These are phyloP conservation scores for Saposhnikovia divaricata DNA, from an alignment of 129 eudicot genomes.

Conservation along the genomic window DNA sequence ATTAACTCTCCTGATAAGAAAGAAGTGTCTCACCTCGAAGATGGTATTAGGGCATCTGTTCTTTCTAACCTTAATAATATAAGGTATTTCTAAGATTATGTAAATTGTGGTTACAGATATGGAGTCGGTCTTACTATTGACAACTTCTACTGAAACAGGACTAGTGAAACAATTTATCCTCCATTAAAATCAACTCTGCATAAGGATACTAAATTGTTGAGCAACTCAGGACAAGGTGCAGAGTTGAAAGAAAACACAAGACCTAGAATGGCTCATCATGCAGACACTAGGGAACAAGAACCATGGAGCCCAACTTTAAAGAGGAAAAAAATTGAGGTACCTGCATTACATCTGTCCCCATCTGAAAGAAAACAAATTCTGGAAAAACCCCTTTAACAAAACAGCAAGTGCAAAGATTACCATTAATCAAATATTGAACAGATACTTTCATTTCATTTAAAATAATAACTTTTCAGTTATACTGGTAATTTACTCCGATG, in stretches of 20 bases:
- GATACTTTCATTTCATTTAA: not conserved
- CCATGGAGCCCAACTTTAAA: slow-evolving; percentile 38
- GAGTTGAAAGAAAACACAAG: slow-evolving; percentile 23
- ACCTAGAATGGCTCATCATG: slow-evolving; percentile 18
- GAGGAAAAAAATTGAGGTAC: slow-evolving; percentile 67
- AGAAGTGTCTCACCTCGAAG: slow-evolving; percentile 23
- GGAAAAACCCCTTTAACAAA: not conserved
- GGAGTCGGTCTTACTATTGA: not conserved
- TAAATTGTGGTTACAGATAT: not conserved
- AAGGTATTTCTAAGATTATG: slow-evolving; percentile 23
- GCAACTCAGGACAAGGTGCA: slow-evolving; percentile 18
- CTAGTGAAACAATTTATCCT: slow-evolving; percentile 25
- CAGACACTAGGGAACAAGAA: slow-evolving; percentile 31
- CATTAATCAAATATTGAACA: not conserved
- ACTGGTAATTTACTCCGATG: not conserved
- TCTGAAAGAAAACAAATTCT: too few species aligned
- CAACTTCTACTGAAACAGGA: slow-evolving; percentile 21
- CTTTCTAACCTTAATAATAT: slow-evolving; percentile 28
- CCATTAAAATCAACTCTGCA: slow-evolving; percentile 19
- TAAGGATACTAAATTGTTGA: slow-evolving; percentile 27
- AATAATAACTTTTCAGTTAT: not conserved
- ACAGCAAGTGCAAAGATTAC: too few species aligned
- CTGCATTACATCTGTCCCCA: slow-evolving; percentile 3
- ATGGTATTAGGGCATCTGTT: slow-evolving; percentile 33
- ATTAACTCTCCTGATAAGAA: slow-evolving; percentile 23